Conservation (phyloP, 2,329 filamentous ascomycete genomes). For the Epichloe sylvatica region DNA sequence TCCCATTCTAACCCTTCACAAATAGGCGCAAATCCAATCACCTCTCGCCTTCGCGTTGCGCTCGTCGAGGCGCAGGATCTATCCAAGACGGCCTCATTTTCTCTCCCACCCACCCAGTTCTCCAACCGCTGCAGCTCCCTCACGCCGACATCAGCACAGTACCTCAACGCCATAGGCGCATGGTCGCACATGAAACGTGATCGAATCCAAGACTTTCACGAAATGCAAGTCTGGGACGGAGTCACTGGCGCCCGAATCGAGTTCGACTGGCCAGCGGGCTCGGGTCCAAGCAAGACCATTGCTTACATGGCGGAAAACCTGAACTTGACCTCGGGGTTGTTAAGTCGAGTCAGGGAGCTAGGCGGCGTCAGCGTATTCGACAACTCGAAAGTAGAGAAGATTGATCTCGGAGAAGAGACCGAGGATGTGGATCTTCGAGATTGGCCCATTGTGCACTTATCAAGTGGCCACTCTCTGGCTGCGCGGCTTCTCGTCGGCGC, state of each 20-base stretch:
- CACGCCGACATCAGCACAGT: slow-evolving; percentile 74
- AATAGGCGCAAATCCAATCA: slow-evolving; percentile 59
- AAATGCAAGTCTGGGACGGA: slow-evolving; percentile 98
- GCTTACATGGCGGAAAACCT: slow-evolving; percentile 96
- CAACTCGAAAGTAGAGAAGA: slow-evolving; percentile 64
- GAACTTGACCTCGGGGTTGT: slow-evolving; percentile 69
- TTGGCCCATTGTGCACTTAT: slow-evolving; percentile 75
- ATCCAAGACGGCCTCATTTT: slow-evolving; percentile 50
- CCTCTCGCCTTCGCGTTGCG: slow-evolving; percentile 66
- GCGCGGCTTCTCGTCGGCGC: slow-evolving; percentile 82
- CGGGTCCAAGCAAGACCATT: slow-evolving; percentile 47
- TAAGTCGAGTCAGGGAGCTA: slow-evolving; percentile 57
- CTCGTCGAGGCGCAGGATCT: slow-evolving; percentile 86
- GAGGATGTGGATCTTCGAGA: slow-evolving; percentile 62
- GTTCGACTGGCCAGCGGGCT: slow-evolving; percentile 56
- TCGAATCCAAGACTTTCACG: slow-evolving; percentile 75
- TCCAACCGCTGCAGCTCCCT: slow-evolving; percentile 94
- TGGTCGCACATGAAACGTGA: slow-evolving; percentile 63
- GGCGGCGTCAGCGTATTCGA: slow-evolving; percentile 59
- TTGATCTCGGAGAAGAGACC: slow-evolving; percentile 56
- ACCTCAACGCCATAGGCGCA: slow-evolving; percentile 69
- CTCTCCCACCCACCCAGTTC: slow-evolving; percentile 53
- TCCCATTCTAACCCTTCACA: not conserved
- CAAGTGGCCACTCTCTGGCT: slow-evolving; percentile 51
- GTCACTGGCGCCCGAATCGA: slow-evolving; percentile 75